Evolutionary conservation across 345 rosid species (phyloP).

Genomic region (Cochlearia excelsa): DNA sequence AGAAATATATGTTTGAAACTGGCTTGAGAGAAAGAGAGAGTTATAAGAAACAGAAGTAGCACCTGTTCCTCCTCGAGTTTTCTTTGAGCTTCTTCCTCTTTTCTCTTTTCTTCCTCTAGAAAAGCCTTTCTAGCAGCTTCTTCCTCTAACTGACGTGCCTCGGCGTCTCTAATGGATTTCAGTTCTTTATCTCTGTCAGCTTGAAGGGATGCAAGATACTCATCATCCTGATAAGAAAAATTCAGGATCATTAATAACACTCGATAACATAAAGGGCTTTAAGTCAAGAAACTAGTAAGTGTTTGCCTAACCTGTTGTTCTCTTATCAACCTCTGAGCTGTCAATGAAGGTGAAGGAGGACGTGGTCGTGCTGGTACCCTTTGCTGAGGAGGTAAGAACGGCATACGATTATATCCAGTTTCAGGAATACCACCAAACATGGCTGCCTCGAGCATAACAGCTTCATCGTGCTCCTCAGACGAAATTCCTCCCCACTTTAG

Average conservation of each 20-base stretch:
- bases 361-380: slow-evolving; percentile 57
- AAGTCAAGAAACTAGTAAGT: background rate
- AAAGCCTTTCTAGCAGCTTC: slow-evolving; percentile 77
- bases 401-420: slow-evolving; percentile 50
- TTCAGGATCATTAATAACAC: background rate
- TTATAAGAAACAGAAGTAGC: slow-evolving; percentile 15
- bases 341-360: slow-evolving; percentile 89
- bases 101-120: slow-evolving; percentile 64
- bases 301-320: slow-evolving; percentile 83
- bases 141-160: slow-evolving; percentile 67
- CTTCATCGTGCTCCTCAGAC: slow-evolving; percentile 97
- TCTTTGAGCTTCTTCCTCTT: slow-evolving; percentile 71
- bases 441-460: slow-evolving; percentile 99
- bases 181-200: slow-evolving; percentile 95
- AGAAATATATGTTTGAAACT: background rate
- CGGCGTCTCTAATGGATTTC: slow-evolving; percentile 80
- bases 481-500: slow-evolving; percentile 99
- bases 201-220: slow-evolving; percentile 88
- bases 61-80: slow-evolving; percentile 91
- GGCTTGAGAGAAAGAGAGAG: slow-evolving; percentile 2
- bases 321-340: slow-evolving; percentile 92
- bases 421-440: slow-evolving; percentile 99
- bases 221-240: slow-evolving; percentile 73
- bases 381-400: slow-evolving; percentile 43
- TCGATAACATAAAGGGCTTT: slow-evolving; percentile 2